Base-by-base conservation (phyloP, 768 basidiomycete genomes). In the Pisolithus tinctorius region DNA sequence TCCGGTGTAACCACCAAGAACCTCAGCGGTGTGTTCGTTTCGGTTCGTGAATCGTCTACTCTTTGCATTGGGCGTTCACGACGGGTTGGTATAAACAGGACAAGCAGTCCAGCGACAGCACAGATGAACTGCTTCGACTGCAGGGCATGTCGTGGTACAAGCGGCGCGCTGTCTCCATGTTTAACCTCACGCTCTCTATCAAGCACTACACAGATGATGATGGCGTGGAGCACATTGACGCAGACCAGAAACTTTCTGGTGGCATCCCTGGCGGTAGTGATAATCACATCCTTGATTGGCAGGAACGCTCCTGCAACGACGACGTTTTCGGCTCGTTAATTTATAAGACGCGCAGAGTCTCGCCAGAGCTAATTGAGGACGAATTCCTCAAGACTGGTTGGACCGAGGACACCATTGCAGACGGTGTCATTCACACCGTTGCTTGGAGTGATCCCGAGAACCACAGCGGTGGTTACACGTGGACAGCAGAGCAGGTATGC, bases 111-210 rank as follows among this genome's bases (percentile, higher is more conserved):
- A 84, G 82, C 38, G 85, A 83, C 57, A 58, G 62, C 29, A 74
- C 75, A 4, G 86, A 88, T 48, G 72, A 73, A 26, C 82, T 91
- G 54, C 79, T 91, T 39, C 62, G 65, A 30, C 71, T 84, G 3
- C 88, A 90, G 63, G 88, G 88, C 46, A 74, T 91, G 30, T 64
- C 82, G 31, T 91, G 88, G 88, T 52, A 82, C 43, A 84, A 72
- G 57, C 80, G 88, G 56, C 81, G 75, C 52, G 76, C 77, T 25
- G 88, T 91, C 59, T 50, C 61, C 23, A 30, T 71, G 26, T 82
- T 76, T 30, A 80, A 77, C 16, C 58, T 90, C 43, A 84, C 81
- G 23, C 76, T 89, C 37, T 49, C 49, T 41, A 63, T 88, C 60
- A 84, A 79, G 52, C 87, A 90, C 60, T 80, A 75, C 70, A 82